Evolutionary conservation across 345 rosid genomes (phyloP).

Genomic region (Murraya koenigii): DNA sequence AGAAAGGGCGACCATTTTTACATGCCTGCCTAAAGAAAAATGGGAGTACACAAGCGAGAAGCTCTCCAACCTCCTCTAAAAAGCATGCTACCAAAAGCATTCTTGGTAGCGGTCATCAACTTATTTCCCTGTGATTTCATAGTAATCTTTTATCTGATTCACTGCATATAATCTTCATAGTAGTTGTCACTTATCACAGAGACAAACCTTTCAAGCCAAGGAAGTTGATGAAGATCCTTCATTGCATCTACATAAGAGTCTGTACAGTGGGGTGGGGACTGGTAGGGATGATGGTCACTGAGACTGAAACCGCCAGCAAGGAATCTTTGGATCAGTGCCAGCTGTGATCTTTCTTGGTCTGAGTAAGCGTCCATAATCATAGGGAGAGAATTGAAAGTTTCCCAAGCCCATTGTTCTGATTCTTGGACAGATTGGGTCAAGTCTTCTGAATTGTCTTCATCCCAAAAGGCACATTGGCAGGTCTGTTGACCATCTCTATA

Average conservation of each 20-base stretch:
- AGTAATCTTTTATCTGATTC: slow-evolving; percentile 24
- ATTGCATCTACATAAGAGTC: slow-evolving; percentile 86
- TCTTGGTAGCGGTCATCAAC: slow-evolving; percentile 8
- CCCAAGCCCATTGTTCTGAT: slow-evolving; percentile 97
- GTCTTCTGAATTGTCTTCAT: slow-evolving; percentile 67
- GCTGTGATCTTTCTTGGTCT: slow-evolving; percentile 94
- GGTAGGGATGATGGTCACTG: slow-evolving; percentile 79
- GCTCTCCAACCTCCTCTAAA: slow-evolving; percentile 30
- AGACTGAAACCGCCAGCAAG: slow-evolving; percentile 93
- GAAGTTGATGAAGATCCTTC: slow-evolving; percentile 95
- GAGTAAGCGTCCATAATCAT: slow-evolving; percentile 86
- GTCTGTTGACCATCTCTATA: slow-evolving; percentile 71
- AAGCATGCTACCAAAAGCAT: not conserved
- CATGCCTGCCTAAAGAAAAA: slow-evolving; percentile 12
- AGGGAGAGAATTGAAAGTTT: slow-evolving; percentile 82
- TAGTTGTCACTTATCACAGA: slow-evolving; percentile 94
- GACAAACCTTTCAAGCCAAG: slow-evolving; percentile 98
- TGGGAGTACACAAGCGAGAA: slow-evolving; percentile 43
- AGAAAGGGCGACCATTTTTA: slow-evolving; percentile 10
- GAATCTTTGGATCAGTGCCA: slow-evolving; percentile 85
- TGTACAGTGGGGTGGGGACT: slow-evolving; percentile 87
- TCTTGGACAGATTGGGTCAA: slow-evolving; percentile 60
- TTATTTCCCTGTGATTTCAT: slow-evolving; percentile 22
- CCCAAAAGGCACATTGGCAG: slow-evolving; percentile 94
- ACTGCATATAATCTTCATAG: slow-evolving; percentile 75